A percentile compares a stretch with the other conserved stretches of the same genome.
Conservation (phyloP, 148 eudicot genomes). For the Rhododendron griersonianum region DNA sequence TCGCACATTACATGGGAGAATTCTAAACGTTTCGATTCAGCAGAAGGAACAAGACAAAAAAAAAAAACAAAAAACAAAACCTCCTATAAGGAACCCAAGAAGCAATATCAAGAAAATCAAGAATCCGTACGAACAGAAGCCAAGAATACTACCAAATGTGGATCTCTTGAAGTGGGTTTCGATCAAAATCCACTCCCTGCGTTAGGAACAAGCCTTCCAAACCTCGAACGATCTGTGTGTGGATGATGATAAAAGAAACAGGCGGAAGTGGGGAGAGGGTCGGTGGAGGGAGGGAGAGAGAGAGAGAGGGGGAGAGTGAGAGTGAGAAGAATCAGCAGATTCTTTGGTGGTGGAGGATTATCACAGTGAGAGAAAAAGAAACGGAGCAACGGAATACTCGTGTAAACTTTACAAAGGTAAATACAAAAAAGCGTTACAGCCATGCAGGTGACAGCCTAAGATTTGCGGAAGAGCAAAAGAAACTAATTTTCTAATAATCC, state of each 20-base stretch:
- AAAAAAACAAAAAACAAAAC: too few relatives aligned
- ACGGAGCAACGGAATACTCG: conserved; percentile 51
- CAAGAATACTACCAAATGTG: conserved; percentile 10
- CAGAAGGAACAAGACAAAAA: not conserved
- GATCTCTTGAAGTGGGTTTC: conserved; percentile 2
- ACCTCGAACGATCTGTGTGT: not conserved
- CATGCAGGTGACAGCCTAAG: conserved; percentile 20
- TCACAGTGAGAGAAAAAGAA: conserved; percentile 10
- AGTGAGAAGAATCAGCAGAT: conserved; percentile 9
- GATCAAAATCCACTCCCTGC: not conserved
- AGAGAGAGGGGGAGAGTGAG: not conserved
- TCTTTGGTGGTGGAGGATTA: conserved; percentile 29
- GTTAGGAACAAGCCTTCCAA: not conserved
- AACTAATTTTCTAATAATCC: not conserved
- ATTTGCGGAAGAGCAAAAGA: not conserved
- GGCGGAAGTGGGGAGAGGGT: not conserved
- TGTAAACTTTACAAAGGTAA: conserved; percentile 8
- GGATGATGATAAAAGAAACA: not conserved
- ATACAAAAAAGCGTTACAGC: not conserved
- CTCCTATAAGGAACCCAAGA: not conserved
- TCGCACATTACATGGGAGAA: not conserved
- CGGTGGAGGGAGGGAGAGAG: not conserved
- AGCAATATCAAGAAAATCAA: not conserved
- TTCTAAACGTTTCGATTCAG: not conserved
- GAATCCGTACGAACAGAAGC: not conserved